Conservation (phyloP, 192 early-diverging fungal genomes). For the Backusella parvicylindrica region DNA sequence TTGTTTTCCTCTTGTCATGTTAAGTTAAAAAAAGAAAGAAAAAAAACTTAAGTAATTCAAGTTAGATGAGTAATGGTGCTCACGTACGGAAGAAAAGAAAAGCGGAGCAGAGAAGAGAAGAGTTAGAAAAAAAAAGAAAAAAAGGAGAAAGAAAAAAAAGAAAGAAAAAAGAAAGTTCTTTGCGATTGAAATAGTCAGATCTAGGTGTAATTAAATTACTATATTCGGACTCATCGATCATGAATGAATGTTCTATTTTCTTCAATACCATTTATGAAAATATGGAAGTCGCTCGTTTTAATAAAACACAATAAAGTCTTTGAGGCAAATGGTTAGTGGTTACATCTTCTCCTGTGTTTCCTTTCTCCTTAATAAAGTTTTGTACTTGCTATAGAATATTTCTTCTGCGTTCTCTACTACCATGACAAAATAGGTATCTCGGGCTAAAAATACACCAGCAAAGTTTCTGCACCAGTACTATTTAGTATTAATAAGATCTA, state of each 20-base stretch:
- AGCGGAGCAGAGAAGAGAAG: neutral
- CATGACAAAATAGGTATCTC: neutral
- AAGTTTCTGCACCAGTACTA: neutral
- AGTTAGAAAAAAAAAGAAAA: neutral
- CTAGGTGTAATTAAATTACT: neutral
- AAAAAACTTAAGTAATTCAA: neutral
- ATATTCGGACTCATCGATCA: neutral
- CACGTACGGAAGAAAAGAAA: neutral
- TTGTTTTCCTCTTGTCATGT: neutral
- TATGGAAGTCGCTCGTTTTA: neutral
- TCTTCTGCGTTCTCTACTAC: neutral
- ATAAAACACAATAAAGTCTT: neutral
- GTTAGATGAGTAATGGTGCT: neutral
- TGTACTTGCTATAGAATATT: neutral
- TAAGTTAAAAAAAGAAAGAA: neutral
- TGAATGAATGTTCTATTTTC: slow-evolving; percentile 2
- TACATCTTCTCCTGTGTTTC: slow-evolving; percentile 1
- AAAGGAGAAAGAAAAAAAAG: neutral
- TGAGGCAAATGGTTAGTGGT: neutral
- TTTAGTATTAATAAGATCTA: neutral
- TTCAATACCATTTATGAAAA: neutral
- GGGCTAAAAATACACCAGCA: neutral
- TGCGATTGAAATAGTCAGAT: neutral
- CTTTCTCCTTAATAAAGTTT: slow-evolving; percentile 1
- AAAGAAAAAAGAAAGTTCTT: neutral